Percentiles rank a stretch among this genome's conserved stretches.
phyloP scores from a whole-genome alignment of 2,329 filamentous ascomycete species.

The Ramularia endophylla region DNA sequence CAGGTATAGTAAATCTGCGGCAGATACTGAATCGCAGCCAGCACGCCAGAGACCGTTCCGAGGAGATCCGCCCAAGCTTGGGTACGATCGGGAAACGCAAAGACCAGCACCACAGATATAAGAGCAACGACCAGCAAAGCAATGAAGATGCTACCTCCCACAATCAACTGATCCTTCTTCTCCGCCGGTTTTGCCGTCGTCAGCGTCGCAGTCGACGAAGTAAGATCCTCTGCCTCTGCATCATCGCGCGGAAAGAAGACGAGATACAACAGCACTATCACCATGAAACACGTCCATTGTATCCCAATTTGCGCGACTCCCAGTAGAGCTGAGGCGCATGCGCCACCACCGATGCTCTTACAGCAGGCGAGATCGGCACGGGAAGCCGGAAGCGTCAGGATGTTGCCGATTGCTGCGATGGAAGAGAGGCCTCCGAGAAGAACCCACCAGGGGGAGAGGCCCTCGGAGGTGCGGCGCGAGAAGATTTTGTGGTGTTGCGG shows the following conservation, averaged over 20 bases:
- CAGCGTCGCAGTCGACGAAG: conserved; percentile 33
- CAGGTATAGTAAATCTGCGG: conserved; percentile 95
- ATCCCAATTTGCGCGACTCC: conserved; percentile 87
- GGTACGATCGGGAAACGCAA: conserved; percentile 58
- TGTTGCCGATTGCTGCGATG: conserved; percentile 83
- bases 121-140: conserved; percentile 70
- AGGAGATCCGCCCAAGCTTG: conserved; percentile 78
- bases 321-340: conserved; percentile 78
- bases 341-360: conserved; percentile 68
- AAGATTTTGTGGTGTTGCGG: conserved; percentile 95
- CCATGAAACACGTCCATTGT: conserved; percentile 86
- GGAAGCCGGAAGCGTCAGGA: conserved; percentile 78
- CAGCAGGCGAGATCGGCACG: conserved; percentile 82
- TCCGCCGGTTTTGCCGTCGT: conserved; percentile 50
- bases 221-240: conserved; percentile 26
- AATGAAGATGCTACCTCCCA: conserved; percentile 65
- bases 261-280: conserved; percentile 89
- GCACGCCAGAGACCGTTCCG: conserved; percentile 68
- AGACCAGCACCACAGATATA: conserved; percentile 58
- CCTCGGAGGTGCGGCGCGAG: conserved; percentile 75
- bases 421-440: conserved; percentile 86
- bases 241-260: conserved; percentile 67
- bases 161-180: conserved; percentile 72
- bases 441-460: conserved; percentile 92
- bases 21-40: conserved; percentile 86